phyloP scores from a whole-genome alignment of 2,329 filamentous ascomycete species.

The Cladorrhinum sp. region DNA sequence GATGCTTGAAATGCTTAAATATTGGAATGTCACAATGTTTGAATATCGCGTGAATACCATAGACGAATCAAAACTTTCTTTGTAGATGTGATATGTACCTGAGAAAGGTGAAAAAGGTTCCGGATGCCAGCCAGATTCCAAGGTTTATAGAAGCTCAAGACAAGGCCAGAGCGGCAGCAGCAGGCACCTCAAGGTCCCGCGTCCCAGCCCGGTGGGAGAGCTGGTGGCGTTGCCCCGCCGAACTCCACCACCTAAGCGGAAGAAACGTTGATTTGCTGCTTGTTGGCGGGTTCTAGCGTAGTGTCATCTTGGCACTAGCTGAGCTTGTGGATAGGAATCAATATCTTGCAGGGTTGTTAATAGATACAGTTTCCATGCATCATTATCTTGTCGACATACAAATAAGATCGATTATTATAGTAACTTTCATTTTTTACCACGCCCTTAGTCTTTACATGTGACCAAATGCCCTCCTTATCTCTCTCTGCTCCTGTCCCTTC shows the following conservation, averaged over 20 bases:
- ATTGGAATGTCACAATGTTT: not conserved
- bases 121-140: too few species aligned
- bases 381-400: too few species aligned
- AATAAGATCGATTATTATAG: too few species aligned
- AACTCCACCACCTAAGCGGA: not conserved
- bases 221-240: not conserved
- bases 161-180: not conserved
- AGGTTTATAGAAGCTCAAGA: not conserved
- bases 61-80: too few species aligned
- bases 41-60: too few species aligned
- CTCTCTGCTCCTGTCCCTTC: constrained; percentile 69
- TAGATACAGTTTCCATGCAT: too few species aligned
- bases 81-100: too few species aligned
- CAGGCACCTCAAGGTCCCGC: not conserved
- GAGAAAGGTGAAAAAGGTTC: not conserved
- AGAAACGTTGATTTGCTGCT: constrained; percentile 14
- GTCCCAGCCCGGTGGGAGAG: not conserved
- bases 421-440: too few species aligned
- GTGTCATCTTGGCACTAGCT: not conserved
- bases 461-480: constrained; percentile 68
- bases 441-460: too few species aligned
- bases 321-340: too few species aligned
- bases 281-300: not conserved
- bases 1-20: not conserved
- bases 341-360: too few species aligned